These are phyloP conservation scores for Fomitopsis schrenkii DNA, from an alignment of 1,284 basidiomycete genomes.

Conservation along the genomic window DNA sequence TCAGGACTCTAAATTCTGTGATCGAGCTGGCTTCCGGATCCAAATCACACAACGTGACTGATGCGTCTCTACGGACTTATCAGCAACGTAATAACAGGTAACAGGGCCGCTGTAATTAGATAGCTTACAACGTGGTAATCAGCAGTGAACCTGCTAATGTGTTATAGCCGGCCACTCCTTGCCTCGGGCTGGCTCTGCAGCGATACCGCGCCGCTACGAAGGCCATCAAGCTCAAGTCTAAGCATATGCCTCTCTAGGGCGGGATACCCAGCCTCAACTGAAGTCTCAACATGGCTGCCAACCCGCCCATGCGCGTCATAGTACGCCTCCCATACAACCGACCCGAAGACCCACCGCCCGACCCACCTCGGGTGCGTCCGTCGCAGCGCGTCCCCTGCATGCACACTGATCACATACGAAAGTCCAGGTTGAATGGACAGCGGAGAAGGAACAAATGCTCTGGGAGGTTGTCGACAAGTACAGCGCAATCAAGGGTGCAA, in stretches of 20 bases:
- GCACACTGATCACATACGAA: constrained; percentile 7
- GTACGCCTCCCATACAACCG: constrained; percentile 73
- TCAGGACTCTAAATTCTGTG: neutral
- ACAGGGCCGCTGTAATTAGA: too few relatives aligned
- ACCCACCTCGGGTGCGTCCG: constrained; percentile 61
- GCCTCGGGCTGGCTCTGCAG: too few relatives aligned
- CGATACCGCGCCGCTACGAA: too few relatives aligned
- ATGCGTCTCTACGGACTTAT: neutral
- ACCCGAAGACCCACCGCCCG: constrained; percentile 56
- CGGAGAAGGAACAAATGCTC: constrained; percentile 74
- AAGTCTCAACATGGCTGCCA: constrained; percentile 2
- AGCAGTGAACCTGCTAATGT: too few relatives aligned
- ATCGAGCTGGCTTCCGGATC: neutral
- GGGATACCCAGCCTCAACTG: neutral
- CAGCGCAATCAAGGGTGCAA: constrained; percentile 59
- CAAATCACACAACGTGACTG: neutral
- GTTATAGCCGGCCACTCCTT: too few relatives aligned
- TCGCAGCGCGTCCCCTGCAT: neutral
- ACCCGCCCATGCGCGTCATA: constrained; percentile 57
- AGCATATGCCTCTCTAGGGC: neutral
- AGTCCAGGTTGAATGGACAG: constrained; percentile 72
- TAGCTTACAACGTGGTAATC: too few relatives aligned
- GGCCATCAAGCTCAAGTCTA: neutral
- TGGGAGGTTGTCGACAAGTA: constrained; percentile 82
- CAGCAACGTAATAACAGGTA: neutral